Conservation (phyloP, 2,329 filamentous ascomycete species). For the Orbilia oligospora region DNA sequence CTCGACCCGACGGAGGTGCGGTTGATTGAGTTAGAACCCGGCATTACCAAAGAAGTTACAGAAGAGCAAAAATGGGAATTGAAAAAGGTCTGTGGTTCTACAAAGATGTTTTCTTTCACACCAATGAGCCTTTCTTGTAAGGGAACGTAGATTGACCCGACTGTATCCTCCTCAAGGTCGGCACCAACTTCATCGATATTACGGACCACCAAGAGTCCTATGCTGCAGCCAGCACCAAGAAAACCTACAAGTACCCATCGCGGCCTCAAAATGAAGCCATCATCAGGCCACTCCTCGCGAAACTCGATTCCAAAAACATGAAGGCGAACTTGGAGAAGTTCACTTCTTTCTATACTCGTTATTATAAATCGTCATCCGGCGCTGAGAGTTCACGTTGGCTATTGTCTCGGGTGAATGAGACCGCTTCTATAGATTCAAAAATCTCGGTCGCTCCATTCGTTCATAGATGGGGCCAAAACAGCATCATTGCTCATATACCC, state of each 20-base stretch:
- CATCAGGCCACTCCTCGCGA: slow-evolving; percentile 76
- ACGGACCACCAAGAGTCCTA: slow-evolving; percentile 81
- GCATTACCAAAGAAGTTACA: slow-evolving; percentile 86
- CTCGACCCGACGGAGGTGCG: slow-evolving; percentile 71
- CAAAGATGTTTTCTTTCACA: neutral
- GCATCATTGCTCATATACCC: slow-evolving; percentile 91
- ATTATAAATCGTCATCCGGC: slow-evolving; percentile 78
- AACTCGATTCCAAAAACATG: slow-evolving; percentile 83
- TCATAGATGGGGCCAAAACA: slow-evolving; percentile 90
- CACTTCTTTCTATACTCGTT: slow-evolving; percentile 81
- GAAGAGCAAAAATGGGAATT: slow-evolving; percentile 97
- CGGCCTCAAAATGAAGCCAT: slow-evolving; percentile 77
- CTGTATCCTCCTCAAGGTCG: slow-evolving; percentile 72
- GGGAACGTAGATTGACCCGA: neutral
- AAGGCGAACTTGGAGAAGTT: slow-evolving; percentile 81
- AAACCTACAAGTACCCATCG: slow-evolving; percentile 76
- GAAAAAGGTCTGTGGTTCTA: slow-evolving; percentile 77
- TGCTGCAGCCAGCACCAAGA: slow-evolving; percentile 66
- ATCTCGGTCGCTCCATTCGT: slow-evolving; percentile 73
- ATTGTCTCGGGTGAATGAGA: slow-evolving; percentile 79
- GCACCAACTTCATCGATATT: slow-evolving; percentile 93
- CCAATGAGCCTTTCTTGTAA: neutral
- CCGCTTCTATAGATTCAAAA: slow-evolving; percentile 72
- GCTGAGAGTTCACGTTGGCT: slow-evolving; percentile 91
- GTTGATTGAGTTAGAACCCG: slow-evolving; percentile 87